Evolutionary conservation across 2,329 filamentous ascomycete species (phyloP).

Genomic region (Monosporascus sp.): DNA sequence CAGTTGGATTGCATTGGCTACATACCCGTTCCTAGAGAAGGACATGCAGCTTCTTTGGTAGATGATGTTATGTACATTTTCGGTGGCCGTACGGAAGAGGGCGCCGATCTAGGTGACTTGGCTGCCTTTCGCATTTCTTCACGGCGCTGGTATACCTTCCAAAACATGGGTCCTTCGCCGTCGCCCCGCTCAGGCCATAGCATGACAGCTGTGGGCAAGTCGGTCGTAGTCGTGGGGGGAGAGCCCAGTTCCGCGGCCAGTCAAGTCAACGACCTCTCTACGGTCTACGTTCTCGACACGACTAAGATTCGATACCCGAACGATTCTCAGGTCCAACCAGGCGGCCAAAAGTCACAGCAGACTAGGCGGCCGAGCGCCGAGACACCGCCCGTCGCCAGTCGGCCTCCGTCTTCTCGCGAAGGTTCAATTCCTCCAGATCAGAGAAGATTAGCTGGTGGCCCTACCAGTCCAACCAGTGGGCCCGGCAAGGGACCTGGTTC

Average conservation of each 20-base stretch:
- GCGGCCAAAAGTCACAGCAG: conserved; percentile 35
- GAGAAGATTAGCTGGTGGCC: conserved; percentile 37
- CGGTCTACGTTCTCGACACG: conserved; percentile 90
- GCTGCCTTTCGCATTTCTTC: conserved; percentile 74
- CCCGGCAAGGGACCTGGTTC: conserved; percentile 39
- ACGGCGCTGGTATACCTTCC: conserved; percentile 96
- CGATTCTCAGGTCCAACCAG: conserved; percentile 50
- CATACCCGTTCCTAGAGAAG: conserved; percentile 89
- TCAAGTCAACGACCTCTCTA: conserved; percentile 76
- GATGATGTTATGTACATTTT: conserved; percentile 99
- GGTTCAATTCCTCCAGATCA: conserved; percentile 49
- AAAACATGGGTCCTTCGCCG: conserved; percentile 97
- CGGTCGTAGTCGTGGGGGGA: conserved; percentile 86
- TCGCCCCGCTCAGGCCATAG: conserved; percentile 92
- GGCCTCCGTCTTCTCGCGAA: conserved; percentile 42
- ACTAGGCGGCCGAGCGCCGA: conserved; percentile 39
- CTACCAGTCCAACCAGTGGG: conserved; percentile 27
- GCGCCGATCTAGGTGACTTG: conserved; percentile 85
- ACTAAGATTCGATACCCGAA: conserved; percentile 95
- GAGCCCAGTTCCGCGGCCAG: conserved; percentile 86
- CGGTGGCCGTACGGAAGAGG: conserved; percentile 90
- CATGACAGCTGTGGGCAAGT: conserved; percentile 93
- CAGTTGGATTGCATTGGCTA: conserved; percentile 96
- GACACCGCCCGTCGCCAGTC: conserved; percentile 18
- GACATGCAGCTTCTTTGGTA: conserved; percentile 87